Conservation (phyloP, 2,329 filamentous ascomycete genomes). For the Colletotrichum scovillei region DNA sequence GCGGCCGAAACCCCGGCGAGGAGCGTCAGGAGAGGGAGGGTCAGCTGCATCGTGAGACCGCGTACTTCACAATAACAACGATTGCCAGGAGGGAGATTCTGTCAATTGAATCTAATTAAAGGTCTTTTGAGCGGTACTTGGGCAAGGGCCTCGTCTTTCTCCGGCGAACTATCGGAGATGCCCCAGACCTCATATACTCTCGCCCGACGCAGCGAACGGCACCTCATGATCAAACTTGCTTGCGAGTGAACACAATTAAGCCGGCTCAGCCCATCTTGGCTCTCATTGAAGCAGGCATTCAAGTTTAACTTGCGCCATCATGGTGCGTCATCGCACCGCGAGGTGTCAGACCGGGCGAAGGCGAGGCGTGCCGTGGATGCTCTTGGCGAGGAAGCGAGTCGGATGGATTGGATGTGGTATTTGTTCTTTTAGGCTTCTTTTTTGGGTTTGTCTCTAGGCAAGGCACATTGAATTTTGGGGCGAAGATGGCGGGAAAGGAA, state of each 20-base stretch:
- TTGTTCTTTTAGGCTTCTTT: not conserved
- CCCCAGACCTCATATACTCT: not conserved
- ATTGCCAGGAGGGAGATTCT: accelerated
- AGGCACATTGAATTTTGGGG: not conserved
- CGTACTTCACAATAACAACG: not conserved
- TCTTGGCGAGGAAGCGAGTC: constrained; percentile 11
- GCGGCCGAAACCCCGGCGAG: constrained; percentile 9
- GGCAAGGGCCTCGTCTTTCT: no score
- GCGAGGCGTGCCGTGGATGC: constrained; percentile 18
- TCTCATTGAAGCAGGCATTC: not conserved
- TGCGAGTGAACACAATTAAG: not conserved
- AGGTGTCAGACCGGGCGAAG: constrained; percentile 31
- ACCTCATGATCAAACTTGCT: not conserved
- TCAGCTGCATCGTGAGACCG: constrained; percentile 14
- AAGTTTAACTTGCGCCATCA: not conserved
- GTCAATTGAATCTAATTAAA: not conserved
- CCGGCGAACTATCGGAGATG: no score
- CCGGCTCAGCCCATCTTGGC: not conserved
- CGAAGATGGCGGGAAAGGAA: not conserved
- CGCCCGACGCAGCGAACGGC: not conserved
- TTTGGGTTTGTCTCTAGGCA: not conserved
- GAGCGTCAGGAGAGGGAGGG: constrained; percentile 20
- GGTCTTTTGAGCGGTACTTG: not conserved
- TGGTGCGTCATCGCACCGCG: constrained; percentile 27
- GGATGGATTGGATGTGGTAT: not conserved